Conservation (phyloP, 305 asterid genomes). For the Salvia sclarea region DNA sequence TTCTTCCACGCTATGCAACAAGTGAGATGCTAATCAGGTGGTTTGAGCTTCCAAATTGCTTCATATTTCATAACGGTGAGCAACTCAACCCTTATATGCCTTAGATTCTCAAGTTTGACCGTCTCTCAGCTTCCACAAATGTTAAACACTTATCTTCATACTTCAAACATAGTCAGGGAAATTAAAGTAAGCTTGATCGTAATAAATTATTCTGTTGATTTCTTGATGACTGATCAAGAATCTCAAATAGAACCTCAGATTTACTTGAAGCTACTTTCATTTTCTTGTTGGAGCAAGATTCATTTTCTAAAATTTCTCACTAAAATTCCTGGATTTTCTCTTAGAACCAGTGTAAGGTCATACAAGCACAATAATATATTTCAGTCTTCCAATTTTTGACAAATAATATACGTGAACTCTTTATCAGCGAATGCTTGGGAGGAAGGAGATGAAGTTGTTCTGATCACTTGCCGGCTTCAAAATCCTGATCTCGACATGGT, state of each 20-base stretch:
- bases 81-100: constrained; percentile 26
- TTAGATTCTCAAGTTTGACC: constrained; percentile 19
- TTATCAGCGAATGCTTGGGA: constrained; percentile 97
- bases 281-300: constrained; percentile 5
- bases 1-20: constrained; percentile 87
- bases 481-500: constrained; percentile 77
- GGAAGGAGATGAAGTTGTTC: constrained; percentile 96
- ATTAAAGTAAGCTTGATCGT: not conserved
- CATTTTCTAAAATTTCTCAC: not conserved
- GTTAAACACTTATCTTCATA: not conserved
- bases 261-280: constrained; percentile 8
- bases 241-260: constrained; percentile 15
- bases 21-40: constrained; percentile 78
- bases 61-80: constrained; percentile 94
- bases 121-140: not conserved
- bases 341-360: constrained; percentile 12
- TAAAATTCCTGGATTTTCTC: not conserved
- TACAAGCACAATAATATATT: not conserved
- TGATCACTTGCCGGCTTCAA: constrained; percentile 78
- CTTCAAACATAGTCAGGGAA: not conserved
- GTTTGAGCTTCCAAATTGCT: constrained; percentile 98
- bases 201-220: not conserved
- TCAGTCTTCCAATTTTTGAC: not conserved
- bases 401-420: constrained; percentile 4
- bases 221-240: constrained; percentile 5